Percentiles rank a stretch among this genome's conserved stretches.
These are phyloP conservation scores for Chaetomiaceae sp. DNA, from an alignment of 2,329 filamentous ascomycete genomes.

Conservation along the genomic window DNA sequence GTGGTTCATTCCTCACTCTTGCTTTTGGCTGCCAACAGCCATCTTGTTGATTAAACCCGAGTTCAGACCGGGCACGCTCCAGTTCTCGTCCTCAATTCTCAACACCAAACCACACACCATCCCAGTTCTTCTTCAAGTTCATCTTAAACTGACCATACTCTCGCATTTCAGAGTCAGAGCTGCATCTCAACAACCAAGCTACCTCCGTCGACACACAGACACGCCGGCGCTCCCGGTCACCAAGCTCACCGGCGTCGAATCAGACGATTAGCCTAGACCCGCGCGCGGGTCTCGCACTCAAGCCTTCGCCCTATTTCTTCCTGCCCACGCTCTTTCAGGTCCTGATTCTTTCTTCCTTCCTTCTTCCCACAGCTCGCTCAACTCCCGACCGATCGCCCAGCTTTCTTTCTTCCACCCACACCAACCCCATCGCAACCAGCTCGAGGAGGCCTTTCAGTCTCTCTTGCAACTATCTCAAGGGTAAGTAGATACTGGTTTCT, in stretches of 20 bases:
- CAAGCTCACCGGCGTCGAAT: constrained; percentile 7
- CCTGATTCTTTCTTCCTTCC: background rate
- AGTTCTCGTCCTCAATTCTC: background rate
- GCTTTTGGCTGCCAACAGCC: background rate
- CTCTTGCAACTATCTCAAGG: background rate
- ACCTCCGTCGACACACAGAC: constrained; percentile 2
- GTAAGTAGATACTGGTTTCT: background rate
- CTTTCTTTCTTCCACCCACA: background rate
- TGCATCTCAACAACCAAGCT: background rate
- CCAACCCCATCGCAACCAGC: background rate
- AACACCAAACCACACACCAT: background rate
- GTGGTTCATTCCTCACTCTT: background rate
- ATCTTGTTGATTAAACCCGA: background rate
- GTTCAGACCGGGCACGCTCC: too few relatives aligned
- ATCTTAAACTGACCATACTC: background rate
- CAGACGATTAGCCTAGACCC: background rate
- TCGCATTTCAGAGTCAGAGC: background rate
- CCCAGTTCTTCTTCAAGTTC: background rate
- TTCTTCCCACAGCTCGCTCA: background rate
- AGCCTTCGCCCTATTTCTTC: constrained; percentile 5
- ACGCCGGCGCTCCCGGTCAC: constrained; percentile 3
- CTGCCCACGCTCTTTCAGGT: background rate
- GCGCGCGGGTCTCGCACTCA: constrained; percentile 3
- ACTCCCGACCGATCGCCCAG: background rate
- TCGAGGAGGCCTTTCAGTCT: background rate